phyloP scores from a whole-genome alignment of 306 rosid genomes.

The Vigna mungo region DNA sequence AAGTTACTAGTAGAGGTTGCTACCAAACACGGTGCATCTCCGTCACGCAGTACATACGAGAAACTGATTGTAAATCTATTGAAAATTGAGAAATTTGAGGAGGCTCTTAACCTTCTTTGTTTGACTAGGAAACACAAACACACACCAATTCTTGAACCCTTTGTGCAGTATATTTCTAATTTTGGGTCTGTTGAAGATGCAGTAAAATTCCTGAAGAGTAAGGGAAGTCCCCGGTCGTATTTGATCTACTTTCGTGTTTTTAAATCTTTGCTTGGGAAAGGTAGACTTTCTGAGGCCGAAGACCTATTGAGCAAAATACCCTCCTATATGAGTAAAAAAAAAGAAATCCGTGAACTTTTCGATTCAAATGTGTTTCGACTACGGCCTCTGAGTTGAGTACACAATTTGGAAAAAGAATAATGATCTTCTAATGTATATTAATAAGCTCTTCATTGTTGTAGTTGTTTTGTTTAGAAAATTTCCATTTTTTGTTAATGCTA shows the following conservation, averaged over 20 bases:
- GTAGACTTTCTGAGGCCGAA: conserved; percentile 73
- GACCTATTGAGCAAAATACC: conserved; percentile 73
- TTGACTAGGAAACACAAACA: conserved; percentile 68
- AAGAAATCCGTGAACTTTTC: conserved; percentile 60
- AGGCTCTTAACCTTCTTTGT: conserved; percentile 70
- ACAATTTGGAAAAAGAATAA: background rate
- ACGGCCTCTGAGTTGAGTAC: background rate
- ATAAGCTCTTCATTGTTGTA: background rate
- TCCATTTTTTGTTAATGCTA: background rate
- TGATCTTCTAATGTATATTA: background rate
- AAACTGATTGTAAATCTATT: conserved; percentile 64
- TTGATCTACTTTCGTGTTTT: conserved; percentile 70
- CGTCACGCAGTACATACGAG: conserved; percentile 73
- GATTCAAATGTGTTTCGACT: conserved; percentile 32
- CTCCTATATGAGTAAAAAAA: conserved; percentile 58
- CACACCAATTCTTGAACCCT: conserved; percentile 66
- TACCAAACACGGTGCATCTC: conserved; percentile 52
- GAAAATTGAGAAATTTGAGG: conserved; percentile 63
- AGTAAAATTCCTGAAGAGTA: conserved; percentile 58
- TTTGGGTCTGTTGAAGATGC: conserved; percentile 86
- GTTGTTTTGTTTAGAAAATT: background rate
- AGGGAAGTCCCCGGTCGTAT: conserved; percentile 47
- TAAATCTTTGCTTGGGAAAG: conserved; percentile 70
- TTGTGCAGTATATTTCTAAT: conserved; percentile 66
- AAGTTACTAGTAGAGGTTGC: conserved; percentile 65